Evolutionary conservation across 2,329 filamentous ascomycete species (phyloP), one percentile per base, ranked within the genome.

Genomic region (Aspergillus awamori): DNA sequence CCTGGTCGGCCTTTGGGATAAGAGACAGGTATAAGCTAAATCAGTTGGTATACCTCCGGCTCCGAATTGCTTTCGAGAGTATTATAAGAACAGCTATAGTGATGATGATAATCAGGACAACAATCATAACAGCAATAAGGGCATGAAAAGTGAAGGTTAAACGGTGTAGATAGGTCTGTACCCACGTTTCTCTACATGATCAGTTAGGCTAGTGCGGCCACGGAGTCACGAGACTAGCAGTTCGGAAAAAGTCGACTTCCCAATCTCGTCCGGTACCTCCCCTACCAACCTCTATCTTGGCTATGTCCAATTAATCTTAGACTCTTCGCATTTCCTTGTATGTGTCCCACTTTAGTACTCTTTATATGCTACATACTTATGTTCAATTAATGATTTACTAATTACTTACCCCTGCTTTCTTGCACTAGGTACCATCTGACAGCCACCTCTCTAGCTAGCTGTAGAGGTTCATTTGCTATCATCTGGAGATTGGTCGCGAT

Each of bases 401-500:
- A 36, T 30, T 33, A 15, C 39, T 51, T 15, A 51, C 47, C 13
- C 17, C n/a, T 30, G 15, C 47, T 30, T 33, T 15, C 15, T 51
- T 33, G 47, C 47, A 20, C 47, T 30, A 51, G 17, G 11, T 54
- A 13, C 24, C 52, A 38, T 54, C 22, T 53, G 33, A 41, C 20
- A 39, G 13, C 13, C 41, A 51, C 13, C 24, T 51, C 15, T 24
- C 17, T 17, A 2, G 11, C 47, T 15, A 28, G 24, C 26, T 28
- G 26, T 51, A 17, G 17, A 33, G 2, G n/a, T 17, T 36, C 28
- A 30, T 17, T 30, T 28, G 47, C 13, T 33, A 33, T 17, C 47
- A 33, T 51, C 15, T 10, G 20, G 30, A 53, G 8, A 10, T 11
- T 6, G 24, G 13, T 30, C 17, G 26, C 49, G 36, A 74, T 76